These are phyloP conservation scores for Monosporozyma aerobia DNA, from an alignment of 805 yeast genomes.

Conservation along the genomic window DNA sequence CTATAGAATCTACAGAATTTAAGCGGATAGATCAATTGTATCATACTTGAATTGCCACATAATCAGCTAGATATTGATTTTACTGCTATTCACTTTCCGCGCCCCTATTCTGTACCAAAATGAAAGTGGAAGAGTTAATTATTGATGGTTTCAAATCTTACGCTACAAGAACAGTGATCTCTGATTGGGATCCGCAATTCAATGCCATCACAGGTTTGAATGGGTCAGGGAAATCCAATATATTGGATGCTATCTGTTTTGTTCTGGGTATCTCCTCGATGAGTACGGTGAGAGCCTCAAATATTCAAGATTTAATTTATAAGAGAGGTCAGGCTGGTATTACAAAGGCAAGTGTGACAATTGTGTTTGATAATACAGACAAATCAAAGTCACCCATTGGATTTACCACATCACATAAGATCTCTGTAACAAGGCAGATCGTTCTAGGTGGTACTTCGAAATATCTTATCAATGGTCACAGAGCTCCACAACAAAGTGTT, in stretches of 20 bases:
- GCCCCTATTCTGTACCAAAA: slow-evolving; percentile 18
- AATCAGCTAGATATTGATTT: neutral
- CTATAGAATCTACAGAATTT: neutral
- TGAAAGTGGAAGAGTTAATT: slow-evolving; percentile 93
- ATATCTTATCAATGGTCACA: slow-evolving; percentile 88
- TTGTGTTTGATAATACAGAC: slow-evolving; percentile 85
- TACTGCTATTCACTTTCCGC: neutral
- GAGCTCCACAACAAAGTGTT: slow-evolving; percentile 91
- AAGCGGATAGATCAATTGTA: neutral
- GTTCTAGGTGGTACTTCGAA: slow-evolving; percentile 87
- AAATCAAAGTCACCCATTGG: slow-evolving; percentile 75
- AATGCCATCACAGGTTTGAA: slow-evolving; percentile 96
- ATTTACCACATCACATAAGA: slow-evolving; percentile 64
- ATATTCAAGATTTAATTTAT: slow-evolving; percentile 86
- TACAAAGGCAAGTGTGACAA: slow-evolving; percentile 92
- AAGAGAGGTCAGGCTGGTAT: slow-evolving; percentile 98
- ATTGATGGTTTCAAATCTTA: slow-evolving; percentile 97
- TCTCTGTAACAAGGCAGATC: slow-evolving; percentile 87
- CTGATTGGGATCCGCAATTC: slow-evolving; percentile 93
- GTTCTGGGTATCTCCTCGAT: slow-evolving; percentile 94
- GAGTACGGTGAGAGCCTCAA: slow-evolving; percentile 91
- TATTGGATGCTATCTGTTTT: slow-evolving; percentile 93
- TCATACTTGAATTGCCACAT: neutral
- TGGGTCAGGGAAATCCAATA: slow-evolving; percentile 96
- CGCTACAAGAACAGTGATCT: slow-evolving; percentile 90